phyloP scores from a whole-genome alignment of 352 stramenopile species.

The Globisporangium echinulatum region DNA sequence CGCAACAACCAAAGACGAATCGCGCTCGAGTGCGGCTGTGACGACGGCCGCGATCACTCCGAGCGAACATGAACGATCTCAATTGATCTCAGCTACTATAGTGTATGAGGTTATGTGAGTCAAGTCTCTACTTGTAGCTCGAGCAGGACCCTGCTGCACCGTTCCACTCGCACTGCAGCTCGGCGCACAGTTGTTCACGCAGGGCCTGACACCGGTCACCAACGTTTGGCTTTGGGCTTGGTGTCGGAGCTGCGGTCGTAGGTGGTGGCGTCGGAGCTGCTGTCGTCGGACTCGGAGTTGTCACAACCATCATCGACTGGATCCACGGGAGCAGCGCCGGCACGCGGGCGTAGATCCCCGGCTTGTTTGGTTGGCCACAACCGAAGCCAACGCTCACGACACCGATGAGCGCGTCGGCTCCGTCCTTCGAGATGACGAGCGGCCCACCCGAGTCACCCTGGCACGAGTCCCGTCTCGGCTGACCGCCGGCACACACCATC shows the following conservation, averaged over 20 bases:
- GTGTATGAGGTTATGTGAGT: too few species aligned
- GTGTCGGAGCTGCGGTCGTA: not conserved
- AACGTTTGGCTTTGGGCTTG: not conserved
- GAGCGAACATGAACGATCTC: too few species aligned
- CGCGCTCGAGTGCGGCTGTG: too few species aligned
- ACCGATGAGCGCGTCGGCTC: conserved; percentile 32
- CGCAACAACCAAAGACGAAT: too few species aligned
- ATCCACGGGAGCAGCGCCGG: not conserved
- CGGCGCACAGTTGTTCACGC: not conserved
- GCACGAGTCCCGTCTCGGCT: conserved; percentile 45
- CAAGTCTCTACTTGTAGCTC: too few species aligned
- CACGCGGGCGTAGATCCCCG: conserved; percentile 52
- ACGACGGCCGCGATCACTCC: too few species aligned
- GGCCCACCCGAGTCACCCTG: conserved; percentile 52
- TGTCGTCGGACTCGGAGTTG: not conserved
- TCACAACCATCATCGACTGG: not conserved
- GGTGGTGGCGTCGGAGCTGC: not conserved
- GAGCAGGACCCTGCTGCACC: not conserved
- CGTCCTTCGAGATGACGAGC: conserved; percentile 21
- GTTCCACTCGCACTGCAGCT: not conserved
- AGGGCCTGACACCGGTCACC: not conserved
- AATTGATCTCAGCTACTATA: too few species aligned
- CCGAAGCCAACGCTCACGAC: conserved; percentile 56
- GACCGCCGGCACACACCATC: conserved; percentile 58
- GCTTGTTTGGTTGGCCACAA: conserved; percentile 29